Evolutionary conservation across 2,329 filamentous ascomycete genomes (phyloP), one percentile per base, ranked within the genome.

Genomic region (Endoconidiophora polonica): DNA sequence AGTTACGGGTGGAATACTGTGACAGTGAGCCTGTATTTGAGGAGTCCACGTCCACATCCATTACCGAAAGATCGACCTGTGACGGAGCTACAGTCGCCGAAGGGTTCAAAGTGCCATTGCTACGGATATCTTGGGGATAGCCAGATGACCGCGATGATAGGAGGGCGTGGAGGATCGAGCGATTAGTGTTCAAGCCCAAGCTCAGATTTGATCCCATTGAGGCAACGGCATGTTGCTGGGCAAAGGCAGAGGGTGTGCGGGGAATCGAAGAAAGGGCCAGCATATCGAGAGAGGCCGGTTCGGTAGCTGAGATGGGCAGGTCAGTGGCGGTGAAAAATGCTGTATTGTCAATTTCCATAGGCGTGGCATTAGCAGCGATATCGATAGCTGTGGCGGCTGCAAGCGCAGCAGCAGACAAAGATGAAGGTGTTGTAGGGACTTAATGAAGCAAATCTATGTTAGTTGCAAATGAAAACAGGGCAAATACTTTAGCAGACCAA

Each of bases 181-280:
- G 44, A 40, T 52, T 52, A 10, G 50, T 36, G 22, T 39, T 40
- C 3, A 52, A 24, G 5, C 20, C 20, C 14, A 40, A 40, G 7
- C n/a, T 36, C 14, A 16, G 14, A 48, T 40, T 36, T 38, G 10
- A 23, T 48, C 23, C 45, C 46, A 40, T 23, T 39, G 18, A 53
- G 16, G 42, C 26, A 24, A 29, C 47, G 10, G 50, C 50, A 23
- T 47, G 44, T 14, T 53, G 46, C 5, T 53, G 51, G 14, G 46
- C 47, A 49, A 53, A 53, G 37, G 51, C 43, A 2, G 51, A 49
- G 12, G 51, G 51, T 16, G 47, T 53, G 26, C 47, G 46, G 22
- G 51, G 51, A 23, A 53, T 53, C 22, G 26, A 29, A 3, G 46
- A 46, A n/a, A 49, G 41, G 4, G 51, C 18, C 24, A 53, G 29